These are phyloP conservation scores for Tricholoma hemisulphureum DNA, from an alignment of 768 basidiomycete genomes.

Conservation along the genomic window DNA sequence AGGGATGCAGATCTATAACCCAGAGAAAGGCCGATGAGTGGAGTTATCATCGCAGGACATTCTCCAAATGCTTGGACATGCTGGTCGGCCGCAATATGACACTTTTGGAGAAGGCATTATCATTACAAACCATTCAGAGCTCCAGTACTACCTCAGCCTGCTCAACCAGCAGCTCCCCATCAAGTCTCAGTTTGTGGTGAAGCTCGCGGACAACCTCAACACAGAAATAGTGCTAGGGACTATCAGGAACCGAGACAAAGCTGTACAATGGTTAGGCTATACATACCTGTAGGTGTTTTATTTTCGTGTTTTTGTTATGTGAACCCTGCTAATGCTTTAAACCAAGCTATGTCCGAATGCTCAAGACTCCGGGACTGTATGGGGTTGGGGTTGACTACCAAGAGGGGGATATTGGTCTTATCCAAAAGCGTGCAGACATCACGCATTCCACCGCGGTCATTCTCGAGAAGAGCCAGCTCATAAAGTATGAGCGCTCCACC, in stretches of 20 bases:
- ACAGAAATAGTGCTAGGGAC: constrained; percentile 97
- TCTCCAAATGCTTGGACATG: constrained; percentile 96
- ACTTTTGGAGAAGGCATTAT: constrained; percentile 97
- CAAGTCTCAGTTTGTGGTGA: constrained; percentile 90
- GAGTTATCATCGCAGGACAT: constrained; percentile 96
- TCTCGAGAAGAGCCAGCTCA: constrained; percentile 88
- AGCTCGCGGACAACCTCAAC: constrained; percentile 92
- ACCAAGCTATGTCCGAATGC: constrained; percentile 97
- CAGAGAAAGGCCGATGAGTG: constrained; percentile 97
- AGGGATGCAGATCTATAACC: constrained; percentile 99
- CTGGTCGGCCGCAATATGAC: constrained; percentile 96
- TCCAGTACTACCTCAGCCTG: constrained; percentile 94
- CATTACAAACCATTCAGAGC: constrained; percentile 95
- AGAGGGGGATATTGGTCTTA: constrained; percentile 75
- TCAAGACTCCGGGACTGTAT: constrained; percentile 85
- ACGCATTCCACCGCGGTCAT: constrained; percentile 89
- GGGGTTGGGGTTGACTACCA: constrained; percentile 87
- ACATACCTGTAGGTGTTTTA: constrained; percentile 73
- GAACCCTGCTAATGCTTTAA: background rate
- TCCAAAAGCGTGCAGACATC: constrained; percentile 95
- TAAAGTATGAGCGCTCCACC: constrained; percentile 89
- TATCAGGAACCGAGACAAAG: constrained; percentile 92
- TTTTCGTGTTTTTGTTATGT: constrained; percentile 12
- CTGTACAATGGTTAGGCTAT: constrained; percentile 95
- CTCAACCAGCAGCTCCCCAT: constrained; percentile 98